A percentile compares a stretch with the other conserved stretches of the same genome.
Conservation (phyloP, 78 protist genomes). For the Dictyostelium discoideum region dicty_2.7 NC_007089.4:3132501-3133000, state of each 20-base stretch:
- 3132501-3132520: constrained; percentile 85
- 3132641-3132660: constrained; percentile 39
- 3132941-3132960: constrained; percentile 78
- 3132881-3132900: constrained; percentile 33
- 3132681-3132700: constrained; percentile 45
- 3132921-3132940: constrained; percentile 63
- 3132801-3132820: constrained; percentile 24
- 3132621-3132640: constrained; percentile 63
- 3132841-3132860: constrained; percentile 55
- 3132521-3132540: constrained; percentile 49
- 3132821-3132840: constrained; percentile 51
- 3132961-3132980: constrained; percentile 76
- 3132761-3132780: constrained; percentile 32
- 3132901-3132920: constrained; percentile 72
- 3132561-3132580: constrained; percentile 85
- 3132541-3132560: constrained; percentile 64
- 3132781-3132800: background rate
- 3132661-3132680: constrained; percentile 57
- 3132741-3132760: constrained; percentile 72
- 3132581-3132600: constrained; percentile 25
- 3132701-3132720: constrained; percentile 58
- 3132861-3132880: constrained; percentile 67
- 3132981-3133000: constrained; percentile 27
- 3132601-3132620: constrained; percentile 38
- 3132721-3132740: constrained; percentile 39